These are phyloP conservation scores for Kazachstania africana DNA, from an alignment of 805 yeast genomes.

Conservation along the genomic window DNA sequence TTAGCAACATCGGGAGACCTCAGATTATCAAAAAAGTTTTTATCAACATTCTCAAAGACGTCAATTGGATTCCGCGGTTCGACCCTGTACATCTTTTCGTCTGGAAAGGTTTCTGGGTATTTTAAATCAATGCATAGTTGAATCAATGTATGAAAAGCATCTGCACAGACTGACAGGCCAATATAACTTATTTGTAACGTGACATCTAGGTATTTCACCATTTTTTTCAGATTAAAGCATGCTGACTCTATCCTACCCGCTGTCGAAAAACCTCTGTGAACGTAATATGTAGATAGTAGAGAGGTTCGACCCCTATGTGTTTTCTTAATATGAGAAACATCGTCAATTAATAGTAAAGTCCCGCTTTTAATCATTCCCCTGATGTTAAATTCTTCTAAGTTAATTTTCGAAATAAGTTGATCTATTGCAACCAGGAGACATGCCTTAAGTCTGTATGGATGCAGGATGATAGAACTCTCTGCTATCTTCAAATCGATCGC, in stretches of 20 bases:
- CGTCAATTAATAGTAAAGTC: slow-evolving; percentile 54
- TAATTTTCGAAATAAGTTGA: slow-evolving; percentile 33
- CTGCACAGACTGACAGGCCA: slow-evolving; percentile 61
- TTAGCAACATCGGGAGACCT: slow-evolving; percentile 19
- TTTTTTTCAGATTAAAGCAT: no score
- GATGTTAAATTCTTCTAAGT: slow-evolving; percentile 24
- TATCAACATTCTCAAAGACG: slow-evolving; percentile 32
- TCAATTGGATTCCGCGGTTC: slow-evolving; percentile 25
- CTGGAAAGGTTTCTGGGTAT: slow-evolving; percentile 48
- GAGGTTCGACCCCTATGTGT: no score
- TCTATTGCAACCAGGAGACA: slow-evolving; percentile 43
- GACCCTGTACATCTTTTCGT: slow-evolving; percentile 44
- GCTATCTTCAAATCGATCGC: slow-evolving; percentile 14
- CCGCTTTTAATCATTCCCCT: slow-evolving; percentile 36
- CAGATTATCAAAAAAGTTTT: slow-evolving; percentile 10
- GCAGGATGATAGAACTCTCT: slow-evolving; percentile 50
- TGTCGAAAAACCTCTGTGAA: no score
- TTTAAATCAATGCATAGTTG: slow-evolving; percentile 64
- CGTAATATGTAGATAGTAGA: no score
- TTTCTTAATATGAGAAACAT: no score
- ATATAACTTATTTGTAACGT: slow-evolving; percentile 36
- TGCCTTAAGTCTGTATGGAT: slow-evolving; percentile 54
- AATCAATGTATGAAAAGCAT: slow-evolving; percentile 61
- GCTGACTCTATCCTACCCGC: no score
- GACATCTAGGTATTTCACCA: no score